Evolutionary conservation across 257 asterid species (phyloP).

Genomic region (Solanum ossicruentum): DNA sequence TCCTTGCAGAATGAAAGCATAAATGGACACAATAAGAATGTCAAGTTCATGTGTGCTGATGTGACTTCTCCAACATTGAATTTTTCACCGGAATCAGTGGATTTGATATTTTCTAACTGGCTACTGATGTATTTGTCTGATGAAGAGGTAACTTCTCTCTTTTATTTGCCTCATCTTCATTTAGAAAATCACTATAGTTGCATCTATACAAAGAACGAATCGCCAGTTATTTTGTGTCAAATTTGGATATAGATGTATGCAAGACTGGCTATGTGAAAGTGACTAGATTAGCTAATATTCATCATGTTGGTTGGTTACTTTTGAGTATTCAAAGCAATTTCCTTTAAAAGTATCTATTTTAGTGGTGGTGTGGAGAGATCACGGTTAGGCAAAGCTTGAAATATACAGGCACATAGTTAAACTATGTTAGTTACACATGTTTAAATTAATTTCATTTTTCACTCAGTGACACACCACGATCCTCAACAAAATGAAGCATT

Average conservation of each 20-base stretch:
- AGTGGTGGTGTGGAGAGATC: background rate
- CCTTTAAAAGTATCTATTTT: too few species aligned
- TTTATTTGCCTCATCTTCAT: background rate
- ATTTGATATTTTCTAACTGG: constrained; percentile 88
- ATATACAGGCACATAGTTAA: background rate
- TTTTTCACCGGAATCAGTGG: constrained; percentile 64
- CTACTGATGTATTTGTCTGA: constrained; percentile 95
- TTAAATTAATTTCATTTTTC: background rate
- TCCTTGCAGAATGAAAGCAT: constrained; percentile 56
- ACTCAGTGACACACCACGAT: background rate
- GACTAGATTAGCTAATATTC: background rate
- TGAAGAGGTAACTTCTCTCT: constrained; percentile 44
- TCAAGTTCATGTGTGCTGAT: constrained; percentile 84
- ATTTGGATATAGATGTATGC: background rate
- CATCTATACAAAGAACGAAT: background rate
- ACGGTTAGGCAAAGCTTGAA: background rate
- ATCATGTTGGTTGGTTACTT: background rate
- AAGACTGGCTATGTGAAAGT: background rate
- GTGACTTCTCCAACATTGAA: constrained; percentile 71
- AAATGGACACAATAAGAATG: constrained; percentile 55
- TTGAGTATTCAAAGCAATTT: background rate
- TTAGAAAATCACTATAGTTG: background rate
- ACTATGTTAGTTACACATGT: background rate
- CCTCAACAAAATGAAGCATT: background rate
- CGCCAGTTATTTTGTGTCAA: background rate